Evolutionary conservation across 148 eudicot species (phyloP), one percentile per base, ranked within the genome.

Genomic region (Mesembryanthemum crystallinum): DNA sequence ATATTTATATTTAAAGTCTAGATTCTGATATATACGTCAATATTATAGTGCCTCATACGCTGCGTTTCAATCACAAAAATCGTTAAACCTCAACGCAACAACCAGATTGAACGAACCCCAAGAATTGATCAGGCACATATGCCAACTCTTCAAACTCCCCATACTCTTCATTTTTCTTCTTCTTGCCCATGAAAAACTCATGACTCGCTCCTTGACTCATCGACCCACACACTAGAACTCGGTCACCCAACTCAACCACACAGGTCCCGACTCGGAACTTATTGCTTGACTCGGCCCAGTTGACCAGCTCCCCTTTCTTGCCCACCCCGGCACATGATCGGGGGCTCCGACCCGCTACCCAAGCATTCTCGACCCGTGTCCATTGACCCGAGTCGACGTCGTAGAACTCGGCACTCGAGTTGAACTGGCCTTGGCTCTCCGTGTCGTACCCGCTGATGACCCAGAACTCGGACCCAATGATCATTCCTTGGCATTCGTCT

Each of bases 361-460:
- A 91, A 17, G 63, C 85, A 28, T 83, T 85, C 64, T 88, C 93
- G 3, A 83, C 88, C 33, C 80, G 82, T 59, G 71, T 73, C 97
- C 97, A 89, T 78, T 27, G 42, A 30, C 87, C 86, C 64, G 83
- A 49, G 1, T 35, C 62, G 0, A 80, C 13, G 11, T 84, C 83
- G n/a, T 77, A 81, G 0, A 78, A 72, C 51, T 91, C 97, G 1
- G 86, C 90, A 33, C 86, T 89, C 25, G 77, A 73, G 42, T 89
- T 88, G 76, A 89, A 91, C 58, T 64, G 25, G 3, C 97, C 97
- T 60, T 91, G 97, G 29, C 67, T 74, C 10, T 88, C 92, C 1
- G 97, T 89, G 4, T 73, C 88, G 73, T 91, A 91, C 33, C 97
- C 97, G 33, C 97, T 88, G n/a, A 91, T 83, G 23, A 89, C 97